Percentiles rank a stretch among this genome's conserved stretches.
phyloP scores from a whole-genome alignment of 805 yeast genomes.

The Metschnikowia dekortorum region DNA sequence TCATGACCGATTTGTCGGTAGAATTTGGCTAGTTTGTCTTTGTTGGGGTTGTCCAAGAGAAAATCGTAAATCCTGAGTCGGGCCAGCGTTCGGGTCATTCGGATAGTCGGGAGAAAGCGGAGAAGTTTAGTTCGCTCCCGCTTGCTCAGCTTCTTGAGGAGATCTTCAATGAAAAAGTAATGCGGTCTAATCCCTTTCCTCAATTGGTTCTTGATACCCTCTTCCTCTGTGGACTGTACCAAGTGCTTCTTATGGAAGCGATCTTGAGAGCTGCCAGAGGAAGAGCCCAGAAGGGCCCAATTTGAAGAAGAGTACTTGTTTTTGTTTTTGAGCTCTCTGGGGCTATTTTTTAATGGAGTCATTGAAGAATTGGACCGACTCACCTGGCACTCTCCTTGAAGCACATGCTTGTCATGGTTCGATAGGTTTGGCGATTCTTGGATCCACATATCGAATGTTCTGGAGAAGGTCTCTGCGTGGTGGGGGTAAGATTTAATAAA shows the following conservation, averaged over 20 bases:
- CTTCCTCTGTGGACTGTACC: constrained; percentile 25
- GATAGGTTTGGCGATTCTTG: constrained; percentile 6
- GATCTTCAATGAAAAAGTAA: constrained; percentile 25
- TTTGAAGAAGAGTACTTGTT: constrained; percentile 22
- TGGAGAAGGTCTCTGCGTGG: constrained; percentile 22
- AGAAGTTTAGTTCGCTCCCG: constrained; percentile 17
- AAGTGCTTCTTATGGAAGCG: constrained; percentile 20
- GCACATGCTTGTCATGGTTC: constrained; percentile 8
- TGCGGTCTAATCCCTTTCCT: constrained; percentile 37
- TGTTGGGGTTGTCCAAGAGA: constrained; percentile 14
- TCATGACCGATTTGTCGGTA: constrained; percentile 8
- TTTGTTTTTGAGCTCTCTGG: constrained; percentile 12
- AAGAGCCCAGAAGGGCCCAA: constrained; percentile 22
- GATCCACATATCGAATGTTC: constrained; percentile 20
- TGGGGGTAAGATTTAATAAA: constrained; percentile 34
- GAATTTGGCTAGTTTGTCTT: constrained; percentile 15
- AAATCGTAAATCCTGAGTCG: constrained; percentile 13
- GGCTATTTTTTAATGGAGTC: constrained; percentile 23
- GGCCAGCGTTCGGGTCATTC: constrained; percentile 19
- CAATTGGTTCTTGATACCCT: constrained; percentile 31
- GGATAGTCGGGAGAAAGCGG: constrained; percentile 22
- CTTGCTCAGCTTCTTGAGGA: constrained; percentile 25
- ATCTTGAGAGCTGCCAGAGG: constrained; percentile 7
- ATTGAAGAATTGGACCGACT: constrained; percentile 21
- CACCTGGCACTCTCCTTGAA: constrained; percentile 17